Base-by-base conservation (phyloP, 129 eudicot species). In the Glebionis coronaria region DNA sequence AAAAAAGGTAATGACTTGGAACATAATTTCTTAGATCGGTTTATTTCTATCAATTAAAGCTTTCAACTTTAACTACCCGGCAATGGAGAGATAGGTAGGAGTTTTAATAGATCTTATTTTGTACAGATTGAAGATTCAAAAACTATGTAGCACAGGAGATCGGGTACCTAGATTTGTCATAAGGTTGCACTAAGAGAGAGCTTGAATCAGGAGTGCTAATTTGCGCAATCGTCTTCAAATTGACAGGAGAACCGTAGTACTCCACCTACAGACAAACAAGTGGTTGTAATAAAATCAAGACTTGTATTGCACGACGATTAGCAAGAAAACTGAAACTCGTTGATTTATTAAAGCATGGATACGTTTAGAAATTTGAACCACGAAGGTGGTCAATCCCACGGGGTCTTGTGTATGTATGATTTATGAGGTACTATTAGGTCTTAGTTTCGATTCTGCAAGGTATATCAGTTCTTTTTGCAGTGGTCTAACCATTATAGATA, bases 151-250 rank as follows among this genome's bases (percentile, higher is more conserved):
- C 42, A 35, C 42, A 58, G 23, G 20, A 58, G 12, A 58, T 23
- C 0, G 12, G 57, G 64, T 76, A 92, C 99, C 95, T 87, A 73
- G 97, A 94, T 81, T 94, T 94, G 90, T 94, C 99, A 76, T 82
- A 94, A 35, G 99, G 99, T 12, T 86, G 81, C 61, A 94, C 86
- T 79, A 94, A 46, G 42, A 94, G 74, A 73, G 99, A 94, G 67
- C 87, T 81, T 0, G 99, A 76, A 77, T 94, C 97, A 5, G 99
- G 99, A 64, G 93, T 90, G 71, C 93, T 94, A 73, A 94, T 87
- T 80, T 94, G 99, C 35, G 99, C 99, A 65, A 94, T 84, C 77
- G 88, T 87, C 83, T 85, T 90, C 81, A 94, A 76, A 74, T 51
- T 71, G 54, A 85, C 95, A 29, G 97, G 90, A 56, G 95, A 84